Evolutionary conservation across 495 filamentous ascomycete genomes (phyloP).

Genomic region (Cercophora sp.): DNA sequence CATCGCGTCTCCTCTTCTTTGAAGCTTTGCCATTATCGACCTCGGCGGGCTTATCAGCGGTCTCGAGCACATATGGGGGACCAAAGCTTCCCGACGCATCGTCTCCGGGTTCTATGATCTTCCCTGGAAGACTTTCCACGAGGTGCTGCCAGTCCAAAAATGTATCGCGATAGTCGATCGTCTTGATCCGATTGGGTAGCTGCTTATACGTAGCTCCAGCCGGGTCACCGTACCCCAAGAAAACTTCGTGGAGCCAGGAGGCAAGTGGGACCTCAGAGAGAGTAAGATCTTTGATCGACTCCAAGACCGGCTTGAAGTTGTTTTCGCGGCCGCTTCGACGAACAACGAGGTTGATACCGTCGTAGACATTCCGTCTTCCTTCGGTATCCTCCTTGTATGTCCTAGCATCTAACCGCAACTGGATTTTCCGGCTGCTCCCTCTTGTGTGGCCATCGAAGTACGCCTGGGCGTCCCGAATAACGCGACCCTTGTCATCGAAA

Average conservation of each 20-base stretch:
- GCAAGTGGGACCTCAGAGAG: conserved; percentile 83
- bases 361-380: conserved; percentile 75
- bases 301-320: conserved; percentile 92
- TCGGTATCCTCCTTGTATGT: conserved; percentile 79
- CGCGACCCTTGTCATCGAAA: conserved; percentile 80
- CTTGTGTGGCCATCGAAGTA: conserved; percentile 42
- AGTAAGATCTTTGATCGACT: conserved; percentile 83
- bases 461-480: conserved; percentile 56
- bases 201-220: conserved; percentile 80
- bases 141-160: conserved; percentile 95
- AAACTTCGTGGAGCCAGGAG: conserved; percentile 92
- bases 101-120: conserved; percentile 72
- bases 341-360: conserved; percentile 80
- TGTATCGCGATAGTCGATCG: conserved; percentile 87
- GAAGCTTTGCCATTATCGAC: conserved; percentile 49
- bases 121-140: conserved; percentile 78
- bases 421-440: conserved; percentile 59
- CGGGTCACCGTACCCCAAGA: conserved; percentile 93
- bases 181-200: conserved; percentile 69
- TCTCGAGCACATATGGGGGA: conserved; percentile 81
- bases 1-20: conserved; percentile 81
- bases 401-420: conserved; percentile 75
- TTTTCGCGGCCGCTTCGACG: conserved; percentile 87
- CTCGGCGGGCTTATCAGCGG: conserved; percentile 46
- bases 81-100: conserved; percentile 68